Conservation (phyloP, 768 basidiomycete species). For the Kondoa subrosea region DNA sequence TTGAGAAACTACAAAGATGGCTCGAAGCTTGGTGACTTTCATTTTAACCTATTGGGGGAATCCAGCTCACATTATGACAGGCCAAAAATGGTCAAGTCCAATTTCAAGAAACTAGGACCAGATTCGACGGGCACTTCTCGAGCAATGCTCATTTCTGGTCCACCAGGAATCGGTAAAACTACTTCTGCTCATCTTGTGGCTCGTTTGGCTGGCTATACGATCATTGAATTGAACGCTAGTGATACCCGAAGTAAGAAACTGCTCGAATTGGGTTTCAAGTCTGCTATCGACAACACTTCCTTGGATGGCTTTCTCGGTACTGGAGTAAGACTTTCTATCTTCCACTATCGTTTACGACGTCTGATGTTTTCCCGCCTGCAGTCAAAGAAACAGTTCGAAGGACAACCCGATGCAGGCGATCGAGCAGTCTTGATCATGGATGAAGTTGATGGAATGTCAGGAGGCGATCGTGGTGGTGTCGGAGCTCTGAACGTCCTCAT, state of each 20-base stretch:
- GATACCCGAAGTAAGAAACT: conserved; percentile 91
- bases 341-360: too few relatives aligned
- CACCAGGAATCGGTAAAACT: conserved; percentile 95
- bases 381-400: conserved; percentile 7
- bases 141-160: conserved; percentile 75
- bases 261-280: conserved; percentile 50
- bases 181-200: conserved; percentile 87
- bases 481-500: conserved; percentile 82
- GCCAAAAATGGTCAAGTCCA: conserved; percentile 51
- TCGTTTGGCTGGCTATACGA: conserved; percentile 71
- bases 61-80: conserved; percentile 35
- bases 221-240: conserved; percentile 92
- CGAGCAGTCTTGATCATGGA: conserved; percentile 78
- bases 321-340: not conserved
- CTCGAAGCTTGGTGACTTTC: conserved; percentile 61
- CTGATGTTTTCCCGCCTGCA: too few relatives aligned
- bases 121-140: conserved; percentile 69
- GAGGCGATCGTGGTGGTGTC: conserved; percentile 89
- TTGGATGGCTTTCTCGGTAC: conserved; percentile 61
- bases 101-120: conserved; percentile 90
- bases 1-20: conserved; percentile 81
- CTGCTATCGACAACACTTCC: conserved; percentile 76
- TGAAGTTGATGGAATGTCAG: conserved; percentile 98
- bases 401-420: conserved; percentile 10
- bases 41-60: not conserved